These are phyloP conservation scores for Paecilomyces niveus DNA, from an alignment of 2,329 filamentous ascomycete genomes.

Conservation along the genomic window DNA sequence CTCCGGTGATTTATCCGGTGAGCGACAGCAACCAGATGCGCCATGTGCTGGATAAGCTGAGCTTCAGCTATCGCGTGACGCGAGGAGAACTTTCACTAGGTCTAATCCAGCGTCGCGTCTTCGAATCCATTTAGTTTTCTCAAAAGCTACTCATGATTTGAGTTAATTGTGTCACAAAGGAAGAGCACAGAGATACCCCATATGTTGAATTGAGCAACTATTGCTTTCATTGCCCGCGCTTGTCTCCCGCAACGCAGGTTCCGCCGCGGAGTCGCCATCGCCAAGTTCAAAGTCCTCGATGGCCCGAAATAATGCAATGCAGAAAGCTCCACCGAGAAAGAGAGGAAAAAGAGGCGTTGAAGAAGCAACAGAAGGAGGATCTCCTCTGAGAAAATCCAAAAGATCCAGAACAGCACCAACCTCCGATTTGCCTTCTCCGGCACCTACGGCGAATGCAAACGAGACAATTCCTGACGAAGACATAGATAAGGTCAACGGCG, in stretches of 20 bases:
- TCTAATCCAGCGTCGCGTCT: neutral
- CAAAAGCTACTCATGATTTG: neutral
- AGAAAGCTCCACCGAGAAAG: neutral
- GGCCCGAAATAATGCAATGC: neutral
- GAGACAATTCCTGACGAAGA: conserved; percentile 22
- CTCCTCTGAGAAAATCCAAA: conserved; percentile 6
- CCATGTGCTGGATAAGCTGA: neutral
- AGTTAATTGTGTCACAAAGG: neutral
- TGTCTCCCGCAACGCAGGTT: neutral
- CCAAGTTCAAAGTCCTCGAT: neutral
- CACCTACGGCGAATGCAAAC: conserved; percentile 9
- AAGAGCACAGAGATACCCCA: neutral
- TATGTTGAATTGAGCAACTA: neutral
- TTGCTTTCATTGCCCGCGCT: conserved; percentile 3
- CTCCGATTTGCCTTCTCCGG: neutral
- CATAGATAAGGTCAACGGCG: conserved; percentile 10
- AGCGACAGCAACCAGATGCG: conserved; percentile 1
- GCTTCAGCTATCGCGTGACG: neutral
- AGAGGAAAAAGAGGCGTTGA: conserved; percentile 5
- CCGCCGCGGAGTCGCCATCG: neutral
- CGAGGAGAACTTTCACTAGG: neutral
- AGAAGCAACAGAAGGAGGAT: neutral
- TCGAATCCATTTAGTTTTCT: neutral
- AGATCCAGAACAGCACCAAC: conserved; percentile 1
- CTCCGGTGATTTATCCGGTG: neutral